Evolutionary conservation across 2,329 filamentous ascomycete genomes (phyloP).

Genomic region (Cytospora piceae): DNA sequence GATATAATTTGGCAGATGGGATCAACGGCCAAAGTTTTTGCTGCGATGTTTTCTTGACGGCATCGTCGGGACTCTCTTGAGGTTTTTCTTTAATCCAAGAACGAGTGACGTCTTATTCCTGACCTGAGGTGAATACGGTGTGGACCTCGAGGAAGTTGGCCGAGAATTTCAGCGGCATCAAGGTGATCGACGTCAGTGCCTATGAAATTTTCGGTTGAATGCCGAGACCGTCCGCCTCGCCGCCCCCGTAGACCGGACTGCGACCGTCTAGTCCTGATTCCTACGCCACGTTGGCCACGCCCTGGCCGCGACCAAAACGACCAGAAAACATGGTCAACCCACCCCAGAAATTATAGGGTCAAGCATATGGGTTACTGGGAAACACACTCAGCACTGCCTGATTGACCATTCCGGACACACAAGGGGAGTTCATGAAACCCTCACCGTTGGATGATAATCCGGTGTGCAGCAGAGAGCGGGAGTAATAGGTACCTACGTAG

Average conservation of each 20-base stretch:
- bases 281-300: background rate
- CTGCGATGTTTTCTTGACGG: background rate
- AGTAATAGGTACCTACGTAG: background rate
- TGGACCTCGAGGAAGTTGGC: conserved; percentile 10
- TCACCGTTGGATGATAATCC: background rate
- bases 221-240: conserved; percentile 24
- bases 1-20: too few species aligned
- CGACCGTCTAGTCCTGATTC: background rate
- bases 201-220: conserved; percentile 25
- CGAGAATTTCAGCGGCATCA: conserved; percentile 31
- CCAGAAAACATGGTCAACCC: background rate
- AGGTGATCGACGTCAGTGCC: conserved; percentile 16
- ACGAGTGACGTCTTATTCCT: conserved; percentile 22
- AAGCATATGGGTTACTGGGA: background rate
- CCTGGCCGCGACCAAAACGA: background rate
- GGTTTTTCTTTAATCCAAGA: conserved; percentile 17
- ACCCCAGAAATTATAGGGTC: background rate
- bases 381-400: background rate
- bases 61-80: background rate
- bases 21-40: background rate
- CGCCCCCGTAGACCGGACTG: conserved; percentile 3
- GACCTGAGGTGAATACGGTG: conserved; percentile 7
- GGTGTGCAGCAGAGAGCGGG: background rate
- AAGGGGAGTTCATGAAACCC: background rate
- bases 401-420: background rate